Evolutionary conservation across 371 early-diverging fungal species (phyloP).

Genomic region (Rhizoclosmatium hyalinum): DNA sequence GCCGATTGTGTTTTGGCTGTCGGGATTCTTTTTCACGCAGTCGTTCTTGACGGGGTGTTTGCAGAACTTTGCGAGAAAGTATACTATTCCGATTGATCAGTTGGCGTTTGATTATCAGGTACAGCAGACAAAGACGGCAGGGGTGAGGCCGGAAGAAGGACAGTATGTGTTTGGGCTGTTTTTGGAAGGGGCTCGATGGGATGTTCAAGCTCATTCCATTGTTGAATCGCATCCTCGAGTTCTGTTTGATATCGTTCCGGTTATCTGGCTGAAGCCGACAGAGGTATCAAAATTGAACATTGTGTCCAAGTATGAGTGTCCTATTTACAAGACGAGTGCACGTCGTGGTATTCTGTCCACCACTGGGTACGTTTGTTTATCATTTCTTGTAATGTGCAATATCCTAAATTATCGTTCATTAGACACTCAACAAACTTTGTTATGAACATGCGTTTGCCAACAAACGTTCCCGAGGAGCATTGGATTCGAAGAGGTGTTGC

Average conservation of each 20-base stretch:
- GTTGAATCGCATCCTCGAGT: constrained; percentile 56
- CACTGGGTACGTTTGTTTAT: constrained; percentile 51
- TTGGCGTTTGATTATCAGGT: constrained; percentile 55
- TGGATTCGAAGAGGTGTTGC: constrained; percentile 62
- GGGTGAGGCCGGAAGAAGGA: constrained; percentile 62
- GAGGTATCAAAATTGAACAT: constrained; percentile 45
- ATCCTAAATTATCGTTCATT: constrained; percentile 6
- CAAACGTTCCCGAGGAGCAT: constrained; percentile 54
- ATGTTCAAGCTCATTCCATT: constrained; percentile 50
- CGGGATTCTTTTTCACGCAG: constrained; percentile 66
- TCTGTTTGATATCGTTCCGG: constrained; percentile 57
- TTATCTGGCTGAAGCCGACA: constrained; percentile 61
- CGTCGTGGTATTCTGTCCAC: constrained; percentile 62
- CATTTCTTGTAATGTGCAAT: neutral
- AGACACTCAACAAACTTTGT: constrained; percentile 57
- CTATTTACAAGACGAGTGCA: constrained; percentile 64
- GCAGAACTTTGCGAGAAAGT: constrained; percentile 64
- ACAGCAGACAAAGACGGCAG: constrained; percentile 52
- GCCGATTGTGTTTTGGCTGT: constrained; percentile 65
- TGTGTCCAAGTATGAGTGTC: constrained; percentile 56
- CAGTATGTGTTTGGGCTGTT: constrained; percentile 59
- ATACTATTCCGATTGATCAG: constrained; percentile 60
- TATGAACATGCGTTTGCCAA: constrained; percentile 57
- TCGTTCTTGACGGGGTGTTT: constrained; percentile 59
- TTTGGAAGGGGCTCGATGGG: constrained; percentile 64